Percentiles rank a stretch among this genome's conserved stretches.
phyloP scores from a whole-genome alignment of 495 filamentous ascomycete genomes.

The Daldinia childiae region DNA sequence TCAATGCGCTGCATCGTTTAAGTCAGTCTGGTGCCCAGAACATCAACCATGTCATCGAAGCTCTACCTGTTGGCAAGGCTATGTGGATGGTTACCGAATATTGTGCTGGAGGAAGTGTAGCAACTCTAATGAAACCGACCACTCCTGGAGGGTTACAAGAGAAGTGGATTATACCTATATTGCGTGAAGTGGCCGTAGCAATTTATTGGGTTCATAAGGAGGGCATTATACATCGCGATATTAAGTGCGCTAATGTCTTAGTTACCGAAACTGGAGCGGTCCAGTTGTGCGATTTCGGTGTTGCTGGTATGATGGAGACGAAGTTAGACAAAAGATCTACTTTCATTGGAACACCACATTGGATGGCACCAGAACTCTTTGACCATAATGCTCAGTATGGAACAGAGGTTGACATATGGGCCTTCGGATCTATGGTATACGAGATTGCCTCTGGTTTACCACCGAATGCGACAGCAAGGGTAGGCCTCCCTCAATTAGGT shows the following conservation, averaged over 20 bases:
- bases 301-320: slow-evolving; percentile 86
- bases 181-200: slow-evolving; percentile 85
- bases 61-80: slow-evolving; percentile 82
- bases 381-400: slow-evolving; percentile 64
- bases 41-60: slow-evolving; percentile 89
- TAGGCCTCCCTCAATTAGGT: slow-evolving; percentile 63
- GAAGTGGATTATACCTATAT: slow-evolving; percentile 87
- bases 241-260: slow-evolving; percentile 94
- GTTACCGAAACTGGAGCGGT: slow-evolving; percentile 86
- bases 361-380: slow-evolving; percentile 95
- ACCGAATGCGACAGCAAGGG: slow-evolving; percentile 67
- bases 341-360: slow-evolving; percentile 93
- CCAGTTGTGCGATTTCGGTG: slow-evolving; percentile 95
- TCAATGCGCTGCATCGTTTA: slow-evolving; percentile 82
- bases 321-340: slow-evolving; percentile 87
- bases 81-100: slow-evolving; percentile 98
- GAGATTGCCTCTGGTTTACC: slow-evolving; percentile 92
- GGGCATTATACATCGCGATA: slow-evolving; percentile 94
- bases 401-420: slow-evolving; percentile 91
- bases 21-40: slow-evolving; percentile 86
- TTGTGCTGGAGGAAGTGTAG: slow-evolving; percentile 93
- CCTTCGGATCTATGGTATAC: slow-evolving; percentile 87
- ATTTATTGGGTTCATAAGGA: slow-evolving; percentile 88
- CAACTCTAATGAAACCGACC: slow-evolving; percentile 75
- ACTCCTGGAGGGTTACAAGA: slow-evolving; percentile 82